phyloP scores from a whole-genome alignment of 2,329 filamentous ascomycete genomes.

The Trichoderma breve region DNA sequence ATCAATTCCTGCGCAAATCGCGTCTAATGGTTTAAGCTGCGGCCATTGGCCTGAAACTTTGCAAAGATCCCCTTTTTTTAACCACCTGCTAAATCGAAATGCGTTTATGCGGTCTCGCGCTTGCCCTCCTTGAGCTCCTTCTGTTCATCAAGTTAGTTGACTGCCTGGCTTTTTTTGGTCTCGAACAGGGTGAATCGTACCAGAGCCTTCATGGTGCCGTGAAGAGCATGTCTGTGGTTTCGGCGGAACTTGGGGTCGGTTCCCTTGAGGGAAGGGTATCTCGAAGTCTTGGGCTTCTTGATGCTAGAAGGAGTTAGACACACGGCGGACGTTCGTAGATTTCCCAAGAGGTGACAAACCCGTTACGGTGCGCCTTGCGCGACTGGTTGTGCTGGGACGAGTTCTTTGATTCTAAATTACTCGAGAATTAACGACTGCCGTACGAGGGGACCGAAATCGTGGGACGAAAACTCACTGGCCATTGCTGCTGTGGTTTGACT shows the following conservation, averaged over 20 bases:
- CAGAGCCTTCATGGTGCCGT: constrained; percentile 97
- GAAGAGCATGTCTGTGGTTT: constrained; percentile 99
- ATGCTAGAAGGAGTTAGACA: constrained; percentile 61
- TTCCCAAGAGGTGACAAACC: constrained; percentile 60
- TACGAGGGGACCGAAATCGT: not conserved
- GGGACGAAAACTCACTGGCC: constrained; percentile 11
- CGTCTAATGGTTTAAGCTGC: constrained; percentile 11
- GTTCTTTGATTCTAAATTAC: constrained; percentile 90
- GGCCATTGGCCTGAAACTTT: constrained; percentile 5
- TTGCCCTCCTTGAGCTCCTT: constrained; percentile 98
- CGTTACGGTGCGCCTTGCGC: constrained; percentile 99
- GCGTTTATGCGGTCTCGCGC: constrained; percentile 72
- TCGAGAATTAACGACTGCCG: not conserved
- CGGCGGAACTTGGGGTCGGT: constrained; percentile 99
- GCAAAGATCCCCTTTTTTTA: constrained; percentile 5
- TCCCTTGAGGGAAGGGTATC: constrained; percentile 98
- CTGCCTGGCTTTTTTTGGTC: not conserved
- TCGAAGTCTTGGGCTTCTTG: constrained; percentile 99
- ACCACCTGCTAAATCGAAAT: not conserved
- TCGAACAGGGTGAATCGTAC: constrained; percentile 56
- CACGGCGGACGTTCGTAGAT: not conserved
- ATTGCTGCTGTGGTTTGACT: constrained; percentile 13
- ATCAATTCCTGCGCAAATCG: constrained; percentile 18
- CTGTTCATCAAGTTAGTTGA: constrained; percentile 51
- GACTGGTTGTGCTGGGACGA: constrained; percentile 98